Conservation (phyloP, 768 basidiomycete species). For the Boletus tomentosulus region DNA sequence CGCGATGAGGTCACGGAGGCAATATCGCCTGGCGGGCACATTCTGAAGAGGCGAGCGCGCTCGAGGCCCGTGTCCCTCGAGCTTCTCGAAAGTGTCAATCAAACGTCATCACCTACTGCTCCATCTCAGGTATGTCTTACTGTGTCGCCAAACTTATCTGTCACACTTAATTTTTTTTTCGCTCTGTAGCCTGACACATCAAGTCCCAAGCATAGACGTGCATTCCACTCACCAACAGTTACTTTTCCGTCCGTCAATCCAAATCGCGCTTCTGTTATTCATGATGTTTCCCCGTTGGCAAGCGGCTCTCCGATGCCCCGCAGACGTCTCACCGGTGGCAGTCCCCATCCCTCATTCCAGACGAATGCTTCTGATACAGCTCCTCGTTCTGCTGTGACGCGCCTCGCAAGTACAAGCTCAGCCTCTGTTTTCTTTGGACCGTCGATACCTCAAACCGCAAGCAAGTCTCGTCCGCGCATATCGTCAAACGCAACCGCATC, state of each 20-base stretch:
- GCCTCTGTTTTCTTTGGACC: slow-evolving; percentile 67
- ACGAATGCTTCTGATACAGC: slow-evolving; percentile 19
- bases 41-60: slow-evolving; percentile 70
- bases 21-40: slow-evolving; percentile 73
- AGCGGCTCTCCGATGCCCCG: slow-evolving; percentile 51
- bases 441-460: slow-evolving; percentile 29
- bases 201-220: slow-evolving; percentile 9
- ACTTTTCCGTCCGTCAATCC: slow-evolving; percentile 39
- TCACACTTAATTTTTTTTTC: slow-evolving; percentile 4
- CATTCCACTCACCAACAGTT: slow-evolving; percentile 15
- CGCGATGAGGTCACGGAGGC: slow-evolving; percentile 62
- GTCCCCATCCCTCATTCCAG: slow-evolving; percentile 31
- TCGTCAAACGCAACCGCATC: slow-evolving; percentile 15
- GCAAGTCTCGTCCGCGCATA: slow-evolving; percentile 23
- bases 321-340: slow-evolving; percentile 45
- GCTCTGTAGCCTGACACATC: slow-evolving; percentile 12
- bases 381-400: slow-evolving; percentile 40
- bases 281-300: slow-evolving; percentile 41
- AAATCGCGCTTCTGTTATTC: slow-evolving; percentile 37
- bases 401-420: slow-evolving; percentile 49
- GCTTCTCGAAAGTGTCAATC: slow-evolving; percentile 48
- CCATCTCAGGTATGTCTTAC: slow-evolving; percentile 22
- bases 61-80: slow-evolving; percentile 69
- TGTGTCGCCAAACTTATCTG: neutral
- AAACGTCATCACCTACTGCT: slow-evolving; percentile 40